A percentile compares a stretch with the other conserved stretches of the same genome.
phyloP scores from a whole-genome alignment of 331 rosid species.

The Prunus yedoensis region DNA sequence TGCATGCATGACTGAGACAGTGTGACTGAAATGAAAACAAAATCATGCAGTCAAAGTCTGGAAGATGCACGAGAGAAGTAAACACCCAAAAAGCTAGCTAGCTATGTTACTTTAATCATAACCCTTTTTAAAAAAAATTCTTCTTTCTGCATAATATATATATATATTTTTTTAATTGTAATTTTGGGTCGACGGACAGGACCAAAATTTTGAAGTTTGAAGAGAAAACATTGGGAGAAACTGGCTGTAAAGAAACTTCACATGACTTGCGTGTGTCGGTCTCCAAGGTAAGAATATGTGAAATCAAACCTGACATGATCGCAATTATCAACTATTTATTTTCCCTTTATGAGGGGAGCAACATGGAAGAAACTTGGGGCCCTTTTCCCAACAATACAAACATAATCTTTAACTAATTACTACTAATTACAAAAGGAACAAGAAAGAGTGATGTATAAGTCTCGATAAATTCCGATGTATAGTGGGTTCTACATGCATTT shows the following conservation, averaged over 20 bases:
- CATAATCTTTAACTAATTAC: background rate
- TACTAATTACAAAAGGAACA: too few species aligned
- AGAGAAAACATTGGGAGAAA: background rate
- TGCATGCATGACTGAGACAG: background rate
- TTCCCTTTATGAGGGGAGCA: background rate
- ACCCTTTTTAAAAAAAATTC: too few species aligned
- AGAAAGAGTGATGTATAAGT: too few species aligned
- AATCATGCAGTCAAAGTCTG: background rate
- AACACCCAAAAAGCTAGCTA: background rate
- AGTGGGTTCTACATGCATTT: too few species aligned
- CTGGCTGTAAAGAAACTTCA: slow-evolving; percentile 25
- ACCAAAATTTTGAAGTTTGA: background rate
- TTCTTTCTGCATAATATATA: too few species aligned
- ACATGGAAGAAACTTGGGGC: background rate
- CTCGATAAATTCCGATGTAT: too few species aligned
- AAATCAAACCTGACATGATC: slow-evolving; percentile 1
- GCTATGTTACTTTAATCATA: background rate
- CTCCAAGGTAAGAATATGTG: slow-evolving; percentile 6
- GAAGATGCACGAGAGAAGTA: background rate
- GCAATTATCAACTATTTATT: background rate
- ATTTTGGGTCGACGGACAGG: too few species aligned
- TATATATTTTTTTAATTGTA: too few species aligned
- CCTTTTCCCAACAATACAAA: background rate
- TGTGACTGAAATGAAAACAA: background rate
- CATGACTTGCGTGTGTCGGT: slow-evolving; percentile 51